Evolutionary conservation across 371 early-diverging fungal genomes (phyloP).

Genomic region (Fennellomyces sp.): DNA sequence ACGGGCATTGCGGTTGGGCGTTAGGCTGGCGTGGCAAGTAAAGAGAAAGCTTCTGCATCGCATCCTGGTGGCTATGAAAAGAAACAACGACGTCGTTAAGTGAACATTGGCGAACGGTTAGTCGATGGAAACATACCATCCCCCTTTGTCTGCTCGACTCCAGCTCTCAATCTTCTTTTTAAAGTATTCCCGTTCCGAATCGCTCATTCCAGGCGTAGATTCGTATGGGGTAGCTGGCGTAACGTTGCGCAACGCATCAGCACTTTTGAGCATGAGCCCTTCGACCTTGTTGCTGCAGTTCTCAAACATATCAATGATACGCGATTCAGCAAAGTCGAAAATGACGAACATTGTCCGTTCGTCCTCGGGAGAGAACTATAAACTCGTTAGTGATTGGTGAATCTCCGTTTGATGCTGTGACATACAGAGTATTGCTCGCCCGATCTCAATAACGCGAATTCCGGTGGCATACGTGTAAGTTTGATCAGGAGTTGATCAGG

Average conservation of each 20-base stretch:
- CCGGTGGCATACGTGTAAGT: not conserved
- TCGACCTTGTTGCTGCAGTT: not conserved
- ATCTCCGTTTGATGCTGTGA: no score
- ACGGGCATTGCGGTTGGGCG: not conserved
- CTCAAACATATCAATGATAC: not conserved
- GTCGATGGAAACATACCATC: no score
- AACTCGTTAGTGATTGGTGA: no score
- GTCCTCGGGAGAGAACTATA: no score
- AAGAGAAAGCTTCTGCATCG: not conserved
- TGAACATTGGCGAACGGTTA: no score
- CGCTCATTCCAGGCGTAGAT: not conserved
- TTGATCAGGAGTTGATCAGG: not conserved
- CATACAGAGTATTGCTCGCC: not conserved
- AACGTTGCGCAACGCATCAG: not conserved
- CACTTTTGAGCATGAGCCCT: not conserved
- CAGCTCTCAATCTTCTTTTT: not conserved
- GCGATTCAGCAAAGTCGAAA: not conserved
- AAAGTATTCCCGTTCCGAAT: not conserved
- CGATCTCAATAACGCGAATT: not conserved
- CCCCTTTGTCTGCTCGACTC: not conserved
- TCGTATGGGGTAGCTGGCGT: not conserved
- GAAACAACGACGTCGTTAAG: not conserved
- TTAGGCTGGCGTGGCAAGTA: not conserved
- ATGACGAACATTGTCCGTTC: no score
- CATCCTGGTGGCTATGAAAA: not conserved